Evolutionary conservation across 2,329 filamentous ascomycete species (phyloP).

Genomic region (Penicillium sp.): DNA sequence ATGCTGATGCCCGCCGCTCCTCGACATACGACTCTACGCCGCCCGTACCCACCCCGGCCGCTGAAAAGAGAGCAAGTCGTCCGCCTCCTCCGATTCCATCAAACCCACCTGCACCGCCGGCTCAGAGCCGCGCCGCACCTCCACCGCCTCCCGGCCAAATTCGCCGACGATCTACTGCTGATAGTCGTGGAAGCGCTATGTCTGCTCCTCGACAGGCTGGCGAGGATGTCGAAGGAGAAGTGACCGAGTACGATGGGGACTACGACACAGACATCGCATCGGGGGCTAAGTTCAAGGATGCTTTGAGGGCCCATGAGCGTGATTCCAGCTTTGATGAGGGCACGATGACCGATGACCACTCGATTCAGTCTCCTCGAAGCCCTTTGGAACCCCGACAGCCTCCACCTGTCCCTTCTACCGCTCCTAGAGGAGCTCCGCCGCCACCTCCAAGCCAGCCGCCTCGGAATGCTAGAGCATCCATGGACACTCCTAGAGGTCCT

Average conservation of each 20-base stretch:
- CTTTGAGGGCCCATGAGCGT: slow-evolving; percentile 75
- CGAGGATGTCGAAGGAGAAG: slow-evolving; percentile 70
- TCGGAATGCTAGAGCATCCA: slow-evolving; percentile 40
- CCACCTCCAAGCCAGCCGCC: slow-evolving; percentile 63
- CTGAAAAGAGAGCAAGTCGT: slow-evolving; percentile 45
- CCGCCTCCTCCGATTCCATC: slow-evolving; percentile 42
- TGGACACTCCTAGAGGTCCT: slow-evolving; percentile 34
- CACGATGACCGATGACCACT: slow-evolving; percentile 55
- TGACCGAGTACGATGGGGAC: slow-evolving; percentile 94
- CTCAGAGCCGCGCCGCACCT: slow-evolving; percentile 63
- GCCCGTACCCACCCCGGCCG: slow-evolving; percentile 30
- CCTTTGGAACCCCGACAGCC: slow-evolving; percentile 38
- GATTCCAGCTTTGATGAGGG: slow-evolving; percentile 74
- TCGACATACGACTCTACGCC: slow-evolving; percentile 47
- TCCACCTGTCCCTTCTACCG: slow-evolving; percentile 57
- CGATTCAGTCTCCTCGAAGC: slow-evolving; percentile 48
- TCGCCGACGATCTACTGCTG: slow-evolving; percentile 60
- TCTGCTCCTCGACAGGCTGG: slow-evolving; percentile 49
- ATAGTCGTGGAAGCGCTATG: slow-evolving; percentile 45
- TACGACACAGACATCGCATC: slow-evolving; percentile 97
- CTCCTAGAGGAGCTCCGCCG: slow-evolving; percentile 62
- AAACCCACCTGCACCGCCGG: slow-evolving; percentile 38
- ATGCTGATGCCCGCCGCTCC: slow-evolving; percentile 38
- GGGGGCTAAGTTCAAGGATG: slow-evolving; percentile 91
- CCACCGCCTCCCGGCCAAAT: slow-evolving; percentile 56